Conservation (phyloP, 2,329 filamentous ascomycete species). For the Fusarium pininemorale region DNA sequence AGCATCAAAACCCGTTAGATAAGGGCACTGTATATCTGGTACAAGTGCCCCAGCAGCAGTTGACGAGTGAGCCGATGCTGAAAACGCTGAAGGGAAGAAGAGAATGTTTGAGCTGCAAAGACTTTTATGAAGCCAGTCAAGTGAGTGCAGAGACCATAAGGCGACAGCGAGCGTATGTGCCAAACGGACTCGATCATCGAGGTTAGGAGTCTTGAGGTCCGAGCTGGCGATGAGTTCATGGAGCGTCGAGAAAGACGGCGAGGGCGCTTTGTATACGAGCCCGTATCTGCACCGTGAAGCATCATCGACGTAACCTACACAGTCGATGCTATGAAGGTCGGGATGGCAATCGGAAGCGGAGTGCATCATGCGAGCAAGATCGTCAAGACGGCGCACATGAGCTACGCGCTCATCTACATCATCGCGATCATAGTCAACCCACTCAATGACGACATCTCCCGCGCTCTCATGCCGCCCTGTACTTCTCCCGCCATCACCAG, state of each 20-base stretch:
- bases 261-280: constrained; percentile 53
- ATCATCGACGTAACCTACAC: constrained; percentile 58
- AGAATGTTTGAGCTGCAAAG: constrained; percentile 63
- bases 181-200: constrained; percentile 54
- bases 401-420: constrained; percentile 53
- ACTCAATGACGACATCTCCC: constrained; percentile 54
- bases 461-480: constrained; percentile 48
- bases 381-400: constrained; percentile 56
- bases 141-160: constrained; percentile 60
- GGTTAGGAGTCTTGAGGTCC: constrained; percentile 55
- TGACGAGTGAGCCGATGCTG: constrained; percentile 43
- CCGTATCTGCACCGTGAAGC: constrained; percentile 51
- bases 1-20: constrained; percentile 64
- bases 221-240: constrained; percentile 51
- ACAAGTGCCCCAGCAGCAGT: constrained; percentile 49
- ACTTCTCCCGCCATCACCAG: constrained; percentile 35
- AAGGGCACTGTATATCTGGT: constrained; percentile 54
- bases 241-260: constrained; percentile 50
- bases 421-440: constrained; percentile 56
- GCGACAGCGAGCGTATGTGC: constrained; percentile 55
- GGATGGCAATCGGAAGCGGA: constrained; percentile 55
- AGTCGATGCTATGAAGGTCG: constrained; percentile 58
- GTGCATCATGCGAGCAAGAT: constrained; percentile 58
- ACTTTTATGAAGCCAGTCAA: constrained; percentile 67
- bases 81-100: constrained; percentile 59